These are phyloP conservation scores for Geoglossum cookeanum DNA, from an alignment of 2,329 filamentous ascomycete genomes.

Conservation along the genomic window DNA sequence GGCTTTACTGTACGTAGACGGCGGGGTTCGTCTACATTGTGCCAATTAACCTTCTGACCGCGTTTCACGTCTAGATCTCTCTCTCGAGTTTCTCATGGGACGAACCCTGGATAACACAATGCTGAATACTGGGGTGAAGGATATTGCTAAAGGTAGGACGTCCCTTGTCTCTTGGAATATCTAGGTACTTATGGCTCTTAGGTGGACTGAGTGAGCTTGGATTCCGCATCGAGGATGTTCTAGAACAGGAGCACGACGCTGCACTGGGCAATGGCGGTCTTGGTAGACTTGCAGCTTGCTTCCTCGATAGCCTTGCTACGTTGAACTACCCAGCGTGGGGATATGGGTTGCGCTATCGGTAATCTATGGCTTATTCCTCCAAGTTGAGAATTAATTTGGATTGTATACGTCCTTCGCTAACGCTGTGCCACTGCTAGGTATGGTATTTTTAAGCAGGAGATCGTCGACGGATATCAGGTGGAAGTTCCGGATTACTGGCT, in stretches of 20 bases:
- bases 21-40: background rate
- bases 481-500: conserved; percentile 98
- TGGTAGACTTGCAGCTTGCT: conserved; percentile 85
- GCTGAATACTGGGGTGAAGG: conserved; percentile 83
- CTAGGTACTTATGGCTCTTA: conserved; percentile 20
- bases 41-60: conserved; percentile 8
- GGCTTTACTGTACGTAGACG: conserved; percentile 55
- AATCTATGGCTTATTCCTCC: conserved; percentile 28
- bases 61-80: conserved; percentile 41
- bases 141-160: conserved; percentile 50
- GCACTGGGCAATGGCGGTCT: conserved; percentile 91
- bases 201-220: conserved; percentile 76
- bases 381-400: conserved; percentile 21
- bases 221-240: conserved; percentile 92
- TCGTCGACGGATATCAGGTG: conserved; percentile 92
- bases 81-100: conserved; percentile 95
- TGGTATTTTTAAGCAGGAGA: conserved; percentile 96
- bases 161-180: conserved; percentile 5
- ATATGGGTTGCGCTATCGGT: conserved; percentile 78
- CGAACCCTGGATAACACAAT: conserved; percentile 94
- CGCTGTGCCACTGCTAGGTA: background rate
- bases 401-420: background rate
- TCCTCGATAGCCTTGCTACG: conserved; percentile 87
- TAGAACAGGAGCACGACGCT: conserved; percentile 87
- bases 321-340: conserved; percentile 95